These are phyloP conservation scores for Eimeria sp. DNA, from an alignment of 169 alveolate genomes.

Conservation along the genomic window DNA sequence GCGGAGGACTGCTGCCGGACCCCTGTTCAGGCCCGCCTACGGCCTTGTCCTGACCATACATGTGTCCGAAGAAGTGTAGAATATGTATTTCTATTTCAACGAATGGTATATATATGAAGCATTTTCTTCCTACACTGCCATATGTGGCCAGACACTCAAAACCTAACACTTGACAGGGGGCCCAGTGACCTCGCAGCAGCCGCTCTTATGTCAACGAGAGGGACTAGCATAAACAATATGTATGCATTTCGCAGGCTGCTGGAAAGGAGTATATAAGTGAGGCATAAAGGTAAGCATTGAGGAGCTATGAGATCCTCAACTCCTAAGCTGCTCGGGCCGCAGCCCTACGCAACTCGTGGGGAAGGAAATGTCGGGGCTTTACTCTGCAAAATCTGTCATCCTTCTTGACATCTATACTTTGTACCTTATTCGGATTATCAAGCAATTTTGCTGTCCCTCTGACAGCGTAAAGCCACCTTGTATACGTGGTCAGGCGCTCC, in stretches of 20 bases:
- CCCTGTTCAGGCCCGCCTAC: background rate
- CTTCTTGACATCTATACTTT: background rate
- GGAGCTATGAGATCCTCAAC: background rate
- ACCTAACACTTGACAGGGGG: constrained; percentile 5
- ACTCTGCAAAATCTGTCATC: background rate
- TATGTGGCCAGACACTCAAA: constrained; percentile 4
- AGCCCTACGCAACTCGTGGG: constrained; percentile 51
- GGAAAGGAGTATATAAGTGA: background rate
- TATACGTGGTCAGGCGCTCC: background rate
- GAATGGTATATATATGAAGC: background rate
- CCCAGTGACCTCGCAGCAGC: constrained; percentile 48
- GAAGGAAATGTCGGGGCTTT: constrained; percentile 31
- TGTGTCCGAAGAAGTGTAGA: background rate
- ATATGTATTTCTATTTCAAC: background rate
- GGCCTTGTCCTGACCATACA: background rate
- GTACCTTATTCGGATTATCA: background rate
- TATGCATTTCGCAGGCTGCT: background rate
- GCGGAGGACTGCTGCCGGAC: background rate
- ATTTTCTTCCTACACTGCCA: background rate
- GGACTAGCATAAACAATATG: background rate
- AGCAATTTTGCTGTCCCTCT: background rate
- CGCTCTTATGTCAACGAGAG: background rate
- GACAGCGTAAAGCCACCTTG: background rate
- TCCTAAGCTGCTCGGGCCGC: constrained; percentile 49
- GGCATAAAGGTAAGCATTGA: background rate